These are phyloP conservation scores for Allium sativum DNA, from an alignment of 106 monocot species.

Conservation along the genomic window DNA sequence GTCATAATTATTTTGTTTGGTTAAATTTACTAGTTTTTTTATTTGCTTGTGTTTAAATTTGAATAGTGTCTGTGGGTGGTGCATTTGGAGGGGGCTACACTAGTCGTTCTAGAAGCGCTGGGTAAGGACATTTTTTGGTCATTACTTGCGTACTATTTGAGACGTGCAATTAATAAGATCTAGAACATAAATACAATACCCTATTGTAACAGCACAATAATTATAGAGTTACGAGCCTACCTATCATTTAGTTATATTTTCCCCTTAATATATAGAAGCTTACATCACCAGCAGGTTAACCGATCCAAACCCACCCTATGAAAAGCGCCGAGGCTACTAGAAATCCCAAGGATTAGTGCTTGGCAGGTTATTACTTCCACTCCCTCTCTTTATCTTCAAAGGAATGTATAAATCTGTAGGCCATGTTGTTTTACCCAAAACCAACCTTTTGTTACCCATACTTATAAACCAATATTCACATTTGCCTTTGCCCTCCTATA, in stretches of 20 bases:
- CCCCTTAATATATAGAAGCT: conserved; percentile 25
- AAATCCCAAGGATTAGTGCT: conserved; percentile 21
- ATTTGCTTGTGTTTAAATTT: too few relatives aligned
- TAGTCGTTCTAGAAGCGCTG: conserved; percentile 60
- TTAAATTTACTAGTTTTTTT: too few relatives aligned
- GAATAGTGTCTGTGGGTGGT: too few relatives aligned
- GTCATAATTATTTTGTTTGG: too few relatives aligned
- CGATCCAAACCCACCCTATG: conserved; percentile 63
- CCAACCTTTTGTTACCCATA: conserved; percentile 33
- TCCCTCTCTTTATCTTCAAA: conserved; percentile 20
- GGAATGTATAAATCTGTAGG: conserved; percentile 6
- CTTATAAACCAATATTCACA: conserved; percentile 35
- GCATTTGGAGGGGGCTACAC: conserved; percentile 53
- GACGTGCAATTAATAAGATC: too few relatives aligned
- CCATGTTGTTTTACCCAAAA: conserved; percentile 20
- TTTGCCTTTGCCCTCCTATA: conserved; percentile 59
- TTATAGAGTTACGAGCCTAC: not conserved
- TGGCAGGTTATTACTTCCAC: conserved; percentile 57
- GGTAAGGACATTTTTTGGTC: conserved; percentile 34
- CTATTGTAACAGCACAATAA: too few relatives aligned
- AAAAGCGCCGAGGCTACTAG: conserved; percentile 91
- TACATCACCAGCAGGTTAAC: conserved; percentile 79
- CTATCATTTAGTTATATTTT: conserved; percentile 11
- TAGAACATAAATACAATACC: too few relatives aligned
- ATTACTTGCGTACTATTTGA: not conserved